phyloP scores from a whole-genome alignment of 768 basidiomycete genomes.

The Rhizopogon vesiculosus region DNA sequence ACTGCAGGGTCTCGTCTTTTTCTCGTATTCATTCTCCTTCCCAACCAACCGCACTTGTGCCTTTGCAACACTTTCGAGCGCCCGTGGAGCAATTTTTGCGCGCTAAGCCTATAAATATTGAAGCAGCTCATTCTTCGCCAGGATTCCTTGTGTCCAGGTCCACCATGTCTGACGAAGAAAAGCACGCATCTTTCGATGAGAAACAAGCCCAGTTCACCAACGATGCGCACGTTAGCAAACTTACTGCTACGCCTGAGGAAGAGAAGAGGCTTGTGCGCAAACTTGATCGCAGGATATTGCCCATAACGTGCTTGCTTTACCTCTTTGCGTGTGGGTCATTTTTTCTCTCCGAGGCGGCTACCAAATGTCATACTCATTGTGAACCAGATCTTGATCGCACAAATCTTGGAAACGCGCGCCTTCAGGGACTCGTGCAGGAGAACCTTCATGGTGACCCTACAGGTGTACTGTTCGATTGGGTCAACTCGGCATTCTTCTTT shows the following conservation, averaged over 20 bases:
- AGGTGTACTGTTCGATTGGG: slow-evolving; percentile 66
- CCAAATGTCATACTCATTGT: neutral
- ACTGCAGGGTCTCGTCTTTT: no score
- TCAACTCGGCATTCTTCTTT: slow-evolving; percentile 74
- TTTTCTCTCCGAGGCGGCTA: neutral
- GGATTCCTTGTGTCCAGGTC: neutral
- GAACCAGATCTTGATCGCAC: slow-evolving; percentile 57
- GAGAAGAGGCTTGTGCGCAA: slow-evolving; percentile 33
- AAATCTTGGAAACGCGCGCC: slow-evolving; percentile 74
- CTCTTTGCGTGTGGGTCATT: slow-evolving; percentile 63
- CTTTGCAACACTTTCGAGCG: no score
- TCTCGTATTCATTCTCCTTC: no score
- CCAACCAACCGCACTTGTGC: no score
- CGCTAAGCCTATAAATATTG: no score
- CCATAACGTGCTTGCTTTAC: slow-evolving; percentile 68
- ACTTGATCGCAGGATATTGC: slow-evolving; percentile 30
- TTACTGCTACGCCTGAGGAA: slow-evolving; percentile 25
- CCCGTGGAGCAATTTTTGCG: no score
- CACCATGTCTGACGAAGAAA: slow-evolving; percentile 6
- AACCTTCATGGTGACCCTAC: slow-evolving; percentile 62
- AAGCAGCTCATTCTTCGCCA: neutral
- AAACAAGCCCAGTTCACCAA: neutral
- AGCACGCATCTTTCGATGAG: neutral
- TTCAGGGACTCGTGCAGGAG: slow-evolving; percentile 69
- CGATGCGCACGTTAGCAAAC: neutral